phyloP scores from a whole-genome alignment of 768 basidiomycete genomes.

The Mycena latifolia region DNA sequence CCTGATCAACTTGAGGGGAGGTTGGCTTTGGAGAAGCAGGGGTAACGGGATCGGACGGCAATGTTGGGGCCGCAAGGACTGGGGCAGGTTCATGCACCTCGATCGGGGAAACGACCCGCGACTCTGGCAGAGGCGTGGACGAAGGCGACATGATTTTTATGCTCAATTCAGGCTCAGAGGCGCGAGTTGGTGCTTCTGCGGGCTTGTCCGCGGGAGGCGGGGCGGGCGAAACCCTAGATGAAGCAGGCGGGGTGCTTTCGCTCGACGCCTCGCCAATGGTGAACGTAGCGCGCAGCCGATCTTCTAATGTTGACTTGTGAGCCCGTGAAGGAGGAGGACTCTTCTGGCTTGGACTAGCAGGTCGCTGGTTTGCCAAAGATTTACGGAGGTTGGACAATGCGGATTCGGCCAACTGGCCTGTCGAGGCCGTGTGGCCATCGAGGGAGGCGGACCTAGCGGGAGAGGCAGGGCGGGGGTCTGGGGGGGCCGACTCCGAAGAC shows the following conservation, averaged over 20 bases:
- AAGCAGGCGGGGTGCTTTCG: constrained; percentile 53
- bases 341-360: constrained; percentile 52
- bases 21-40: constrained; percentile 22
- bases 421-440: constrained; percentile 46
- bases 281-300: constrained; percentile 75
- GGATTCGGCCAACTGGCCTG: constrained; percentile 71
- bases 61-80: constrained; percentile 2
- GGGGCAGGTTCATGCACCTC: constrained; percentile 28
- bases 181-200: neutral
- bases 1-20: constrained; percentile 10
- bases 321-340: constrained; percentile 39
- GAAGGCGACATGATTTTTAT: constrained; percentile 56
- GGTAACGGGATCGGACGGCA: neutral
- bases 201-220: constrained; percentile 37
- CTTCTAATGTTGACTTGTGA: constrained; percentile 75
- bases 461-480: constrained; percentile 29
- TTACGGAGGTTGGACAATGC: constrained; percentile 73
- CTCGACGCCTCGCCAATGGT: constrained; percentile 68
- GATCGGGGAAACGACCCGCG: constrained; percentile 43
- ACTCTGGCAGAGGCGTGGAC: constrained; percentile 58
- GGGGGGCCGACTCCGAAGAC: constrained; percentile 23
- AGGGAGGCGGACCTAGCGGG: constrained; percentile 18
- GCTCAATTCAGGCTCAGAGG: constrained; percentile 11
- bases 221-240: constrained; percentile 57
- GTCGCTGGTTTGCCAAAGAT: constrained; percentile 67